Evolutionary conservation across 257 asterid species (phyloP).

Genomic region (Ajuga chamaepitys): DNA sequence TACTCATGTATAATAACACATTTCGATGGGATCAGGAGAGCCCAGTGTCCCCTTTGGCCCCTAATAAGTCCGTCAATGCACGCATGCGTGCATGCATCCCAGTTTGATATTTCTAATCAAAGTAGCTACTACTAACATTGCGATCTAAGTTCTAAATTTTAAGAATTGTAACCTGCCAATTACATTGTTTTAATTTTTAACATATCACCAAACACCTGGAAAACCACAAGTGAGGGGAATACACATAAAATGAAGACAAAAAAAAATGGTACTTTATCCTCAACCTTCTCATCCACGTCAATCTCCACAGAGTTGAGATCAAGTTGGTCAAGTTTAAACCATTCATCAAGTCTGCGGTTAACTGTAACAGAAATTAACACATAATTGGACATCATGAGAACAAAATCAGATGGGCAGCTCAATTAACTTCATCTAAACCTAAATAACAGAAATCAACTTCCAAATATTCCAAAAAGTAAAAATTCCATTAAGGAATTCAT

Average conservation of each 20-base stretch:
- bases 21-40: too few species aligned
- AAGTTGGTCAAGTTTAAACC: slow-evolving; percentile 90
- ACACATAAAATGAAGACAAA: neutral
- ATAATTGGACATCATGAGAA: neutral
- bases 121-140: too few species aligned
- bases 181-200: too few species aligned
- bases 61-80: too few species aligned
- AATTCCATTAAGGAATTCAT: neutral
- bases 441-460: slow-evolving; percentile 11
- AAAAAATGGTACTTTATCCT: slow-evolving; percentile 76
- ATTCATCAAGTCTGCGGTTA: slow-evolving; percentile 93
- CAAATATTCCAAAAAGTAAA: too few species aligned
- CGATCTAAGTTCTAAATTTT: too few species aligned
- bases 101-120: too few species aligned
- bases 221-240: neutral
- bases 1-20: too few species aligned
- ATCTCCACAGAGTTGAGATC: slow-evolving; percentile 93
- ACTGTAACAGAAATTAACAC: slow-evolving; percentile 37
- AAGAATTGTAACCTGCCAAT: too few species aligned
- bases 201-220: neutral
- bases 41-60: too few species aligned
- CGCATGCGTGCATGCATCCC: too few species aligned
- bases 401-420: neutral
- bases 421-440: neutral
- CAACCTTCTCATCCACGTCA: slow-evolving; percentile 92